Conservation (phyloP, 495 filamentous ascomycete species). For the Podospora pseudopauciseta region DNA sequence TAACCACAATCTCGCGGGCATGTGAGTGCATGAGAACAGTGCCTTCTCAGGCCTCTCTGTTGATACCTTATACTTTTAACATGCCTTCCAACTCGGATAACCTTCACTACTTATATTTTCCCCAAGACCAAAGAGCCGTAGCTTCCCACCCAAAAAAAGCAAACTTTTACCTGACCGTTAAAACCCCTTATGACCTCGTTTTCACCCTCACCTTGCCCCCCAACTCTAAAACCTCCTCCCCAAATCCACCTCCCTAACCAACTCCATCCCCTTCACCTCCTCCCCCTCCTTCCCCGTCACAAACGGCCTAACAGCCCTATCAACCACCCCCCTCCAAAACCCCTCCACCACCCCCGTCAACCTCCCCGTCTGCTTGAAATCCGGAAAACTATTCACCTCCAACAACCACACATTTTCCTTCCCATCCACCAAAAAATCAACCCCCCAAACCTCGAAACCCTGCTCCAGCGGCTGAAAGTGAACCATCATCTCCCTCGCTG, state of each 20-base stretch:
- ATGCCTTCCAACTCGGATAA: too few relatives aligned
- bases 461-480: slow-evolving; percentile 90
- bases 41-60: too few relatives aligned
- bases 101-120: too few relatives aligned
- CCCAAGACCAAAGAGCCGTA: too few relatives aligned
- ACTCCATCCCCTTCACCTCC: slow-evolving; percentile 28
- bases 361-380: slow-evolving; percentile 86
- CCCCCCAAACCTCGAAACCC: slow-evolving; percentile 85
- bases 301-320: slow-evolving; percentile 52
- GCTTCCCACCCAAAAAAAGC: too few relatives aligned
- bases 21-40: too few relatives aligned
- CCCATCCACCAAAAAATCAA: slow-evolving; percentile 84
- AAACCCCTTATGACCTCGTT: too few relatives aligned
- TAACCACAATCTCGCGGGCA: too few relatives aligned
- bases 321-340: slow-evolving; percentile 70
- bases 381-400: slow-evolving; percentile 95
- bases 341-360: slow-evolving; percentile 65
- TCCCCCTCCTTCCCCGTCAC: slow-evolving; percentile 24
- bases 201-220: neutral
- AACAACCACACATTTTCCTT: slow-evolving; percentile 60
- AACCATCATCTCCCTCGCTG: slow-evolving; percentile 71
- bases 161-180: too few relatives aligned
- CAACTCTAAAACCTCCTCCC: slow-evolving; percentile 27
- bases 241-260: slow-evolving; percentile 35
- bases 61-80: too few relatives aligned